These are phyloP conservation scores for Nemania abortiva DNA, from an alignment of 2,329 filamentous ascomycete species.

Conservation along the genomic window DNA sequence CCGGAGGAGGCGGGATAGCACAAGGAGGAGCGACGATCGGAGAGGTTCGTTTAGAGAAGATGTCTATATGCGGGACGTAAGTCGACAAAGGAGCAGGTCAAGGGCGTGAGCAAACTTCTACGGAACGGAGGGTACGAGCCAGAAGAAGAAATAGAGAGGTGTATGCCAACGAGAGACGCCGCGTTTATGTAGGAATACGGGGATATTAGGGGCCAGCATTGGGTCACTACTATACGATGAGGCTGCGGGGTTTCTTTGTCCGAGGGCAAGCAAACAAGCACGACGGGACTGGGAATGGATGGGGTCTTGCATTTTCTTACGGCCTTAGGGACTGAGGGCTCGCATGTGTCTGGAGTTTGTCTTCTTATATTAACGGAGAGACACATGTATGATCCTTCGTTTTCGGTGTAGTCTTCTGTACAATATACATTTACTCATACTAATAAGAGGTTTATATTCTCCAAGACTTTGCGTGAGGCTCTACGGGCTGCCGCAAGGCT, in stretches of 20 bases:
- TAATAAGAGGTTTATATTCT: neutral
- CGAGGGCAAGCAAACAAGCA: neutral
- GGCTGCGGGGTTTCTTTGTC: neutral
- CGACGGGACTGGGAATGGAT: neutral
- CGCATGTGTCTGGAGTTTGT: neutral
- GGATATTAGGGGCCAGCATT: neutral
- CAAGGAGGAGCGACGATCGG: conserved; percentile 45
- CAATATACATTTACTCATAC: neutral
- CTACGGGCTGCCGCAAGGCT: neutral
- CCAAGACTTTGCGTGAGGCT: neutral
- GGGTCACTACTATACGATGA: neutral
- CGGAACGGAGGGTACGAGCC: neutral
- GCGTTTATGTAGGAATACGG: conserved; percentile 13
- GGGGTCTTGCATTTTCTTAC: neutral
- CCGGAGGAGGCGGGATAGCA: conserved; percentile 47
- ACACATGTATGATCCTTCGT: neutral
- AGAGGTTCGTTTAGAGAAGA: conserved; percentile 50
- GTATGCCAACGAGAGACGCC: conserved; percentile 12
- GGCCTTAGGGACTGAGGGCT: neutral
- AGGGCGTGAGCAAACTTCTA: conserved; percentile 43
- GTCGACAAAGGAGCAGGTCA: conserved; percentile 51
- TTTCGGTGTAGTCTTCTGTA: neutral
- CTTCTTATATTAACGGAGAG: neutral
- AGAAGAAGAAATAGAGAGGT: neutral
- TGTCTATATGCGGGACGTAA: conserved; percentile 50